phyloP scores from a whole-genome alignment of 2,329 filamentous ascomycete species.

The Penicillium capsulatum region DNA sequence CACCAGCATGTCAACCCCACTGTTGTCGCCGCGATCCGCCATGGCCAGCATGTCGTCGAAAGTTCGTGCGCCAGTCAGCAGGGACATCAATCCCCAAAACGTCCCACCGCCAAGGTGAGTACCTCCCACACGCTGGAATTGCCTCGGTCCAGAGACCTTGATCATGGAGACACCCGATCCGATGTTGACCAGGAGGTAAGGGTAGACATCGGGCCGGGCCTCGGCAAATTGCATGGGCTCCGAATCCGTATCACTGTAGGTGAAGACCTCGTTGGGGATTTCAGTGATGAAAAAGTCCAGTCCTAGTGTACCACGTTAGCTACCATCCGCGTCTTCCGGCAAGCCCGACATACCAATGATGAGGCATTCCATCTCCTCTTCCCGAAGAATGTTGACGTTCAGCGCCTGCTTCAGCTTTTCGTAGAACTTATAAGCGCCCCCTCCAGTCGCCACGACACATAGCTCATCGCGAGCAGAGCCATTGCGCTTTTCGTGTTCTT shows the following conservation, averaged over 20 bases:
- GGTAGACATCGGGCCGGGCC: conserved; percentile 77
- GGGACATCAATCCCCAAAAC: conserved; percentile 87
- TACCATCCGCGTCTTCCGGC: neutral
- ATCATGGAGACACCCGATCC: conserved; percentile 96
- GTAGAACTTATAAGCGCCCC: conserved; percentile 95
- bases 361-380: conserved; percentile 98
- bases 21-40: conserved; percentile 87
- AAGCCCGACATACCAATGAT: conserved; percentile 70
- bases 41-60: conserved; percentile 97
- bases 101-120: conserved; percentile 96
- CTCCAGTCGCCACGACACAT: conserved; percentile 92
- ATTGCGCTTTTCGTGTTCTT: conserved; percentile 73
- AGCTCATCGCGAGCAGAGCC: conserved; percentile 65
- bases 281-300: conserved; percentile 99
- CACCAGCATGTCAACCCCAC: conserved; percentile 90
- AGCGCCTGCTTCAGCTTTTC: conserved; percentile 80
- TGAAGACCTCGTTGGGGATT: conserved; percentile 95
- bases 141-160: conserved; percentile 84
- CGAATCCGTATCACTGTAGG: conserved; percentile 78
- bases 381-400: conserved; percentile 80
- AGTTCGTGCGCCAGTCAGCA: conserved; percentile 87
- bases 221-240: conserved; percentile 87
- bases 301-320: conserved; percentile 50
- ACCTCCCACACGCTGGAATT: conserved; percentile 87
- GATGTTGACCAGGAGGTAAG: conserved; percentile 96